Evolutionary conservation across 2,329 filamentous ascomycete species (phyloP), one percentile per base, ranked within the genome.

Genomic region (Rhinocladiella mackenziei): DNA sequence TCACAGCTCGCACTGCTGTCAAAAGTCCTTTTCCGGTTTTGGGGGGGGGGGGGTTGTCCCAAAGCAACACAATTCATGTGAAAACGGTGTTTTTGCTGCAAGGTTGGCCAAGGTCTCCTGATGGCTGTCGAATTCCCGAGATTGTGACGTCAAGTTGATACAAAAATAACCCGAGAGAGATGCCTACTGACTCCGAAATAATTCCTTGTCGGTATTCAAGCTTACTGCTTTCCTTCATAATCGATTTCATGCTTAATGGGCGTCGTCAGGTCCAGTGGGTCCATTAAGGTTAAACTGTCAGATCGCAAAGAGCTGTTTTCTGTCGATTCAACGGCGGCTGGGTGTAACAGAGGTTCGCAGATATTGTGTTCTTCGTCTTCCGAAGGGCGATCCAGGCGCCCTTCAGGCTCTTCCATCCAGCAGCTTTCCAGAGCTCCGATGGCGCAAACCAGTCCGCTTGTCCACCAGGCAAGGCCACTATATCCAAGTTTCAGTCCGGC

Each of bases 401-500:
- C 70, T 19, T 72, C 69, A 10, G 76, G 72, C 58, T 91, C 85
- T 25, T 80, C 80, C 66, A 96, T 85, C 62, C 80, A 80, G 48
- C 88, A 73, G 63, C 84, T 86, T 58, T 92, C 72, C 38, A 85
- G 68, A 1, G 84, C 86, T 33, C 89, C 92, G 10, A 80, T 65
- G 8, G 87, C 67, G 23, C 88, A 86, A 22, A 96, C 80, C 3
- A 84, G 58, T 6, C 84, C 87, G 54, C 84, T 89, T 50, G 81
- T 82, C 92, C 92, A 98, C 91, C 92, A 98, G 0, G 89, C 84
- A 23, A 96, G 73, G 14, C 89, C 89, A 3, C 89, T 91, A 62
- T 88, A 91, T 25, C 89, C 89, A 5, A 82, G 76, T 54, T 81
- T 76, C 25, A 94, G 76, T 38, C 92, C 92, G 39, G 83, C 72